Percentiles rank a stretch among this genome's conserved stretches.
These are phyloP conservation scores for Paramarasmius palmivorus DNA, from an alignment of 1,284 basidiomycete genomes.

Conservation along the genomic window DNA sequence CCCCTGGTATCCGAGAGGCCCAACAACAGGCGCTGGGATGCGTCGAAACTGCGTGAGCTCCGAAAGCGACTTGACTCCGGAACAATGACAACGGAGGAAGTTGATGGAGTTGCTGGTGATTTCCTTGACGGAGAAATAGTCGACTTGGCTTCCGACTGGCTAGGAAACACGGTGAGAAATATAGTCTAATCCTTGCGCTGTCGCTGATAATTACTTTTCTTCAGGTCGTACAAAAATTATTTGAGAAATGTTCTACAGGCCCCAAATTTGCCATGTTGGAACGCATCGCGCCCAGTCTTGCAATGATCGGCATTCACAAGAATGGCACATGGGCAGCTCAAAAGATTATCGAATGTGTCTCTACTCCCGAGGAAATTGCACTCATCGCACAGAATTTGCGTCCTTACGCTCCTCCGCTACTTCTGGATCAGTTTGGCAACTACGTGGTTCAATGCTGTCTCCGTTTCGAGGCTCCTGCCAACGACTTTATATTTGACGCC, in stretches of 20 bases:
- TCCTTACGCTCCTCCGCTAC: slow-evolving; percentile 90
- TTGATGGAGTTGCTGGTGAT: slow-evolving; percentile 88
- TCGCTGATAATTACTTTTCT: slow-evolving; percentile 15
- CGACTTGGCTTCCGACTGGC: slow-evolving; percentile 97
- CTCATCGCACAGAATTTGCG: slow-evolving; percentile 86
- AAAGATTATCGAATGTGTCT: slow-evolving; percentile 97
- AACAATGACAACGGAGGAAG: slow-evolving; percentile 82
- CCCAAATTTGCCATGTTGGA: slow-evolving; percentile 91
- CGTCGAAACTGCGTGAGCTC: slow-evolving; percentile 91
- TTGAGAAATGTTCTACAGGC: slow-evolving; percentile 82
- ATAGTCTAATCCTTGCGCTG: neutral
- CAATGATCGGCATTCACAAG: slow-evolving; percentile 98
- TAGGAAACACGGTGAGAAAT: slow-evolving; percentile 82
- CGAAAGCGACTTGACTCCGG: slow-evolving; percentile 88
- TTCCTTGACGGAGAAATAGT: slow-evolving; percentile 90
- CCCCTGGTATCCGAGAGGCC: slow-evolving; percentile 83
- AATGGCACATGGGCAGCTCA: slow-evolving; percentile 99
- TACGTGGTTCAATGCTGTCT: slow-evolving; percentile 97
- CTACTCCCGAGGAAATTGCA: slow-evolving; percentile 84
- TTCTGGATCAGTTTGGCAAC: slow-evolving; percentile 97
- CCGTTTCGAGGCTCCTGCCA: slow-evolving; percentile 85
- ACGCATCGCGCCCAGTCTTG: slow-evolving; percentile 90
- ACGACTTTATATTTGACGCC: slow-evolving; percentile 97
- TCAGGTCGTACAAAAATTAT: slow-evolving; percentile 93
- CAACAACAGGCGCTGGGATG: slow-evolving; percentile 88